Evolutionary conservation across 2,329 filamentous ascomycete genomes (phyloP).

Genomic region (Fusarium keratoplasticum): DNA sequence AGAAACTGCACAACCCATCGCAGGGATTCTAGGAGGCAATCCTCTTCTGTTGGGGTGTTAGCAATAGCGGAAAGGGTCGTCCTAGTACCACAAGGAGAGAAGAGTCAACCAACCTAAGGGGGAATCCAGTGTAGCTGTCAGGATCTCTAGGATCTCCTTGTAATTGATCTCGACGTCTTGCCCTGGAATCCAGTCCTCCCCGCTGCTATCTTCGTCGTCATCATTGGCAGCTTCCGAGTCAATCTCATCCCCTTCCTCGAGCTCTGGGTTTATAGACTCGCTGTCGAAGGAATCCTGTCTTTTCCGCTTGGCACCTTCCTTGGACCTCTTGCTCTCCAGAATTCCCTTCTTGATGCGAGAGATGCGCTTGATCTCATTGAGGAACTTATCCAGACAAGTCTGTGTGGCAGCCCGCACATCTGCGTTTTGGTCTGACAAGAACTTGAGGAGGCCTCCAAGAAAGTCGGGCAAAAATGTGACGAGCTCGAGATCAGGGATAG

Average conservation of each 20-base stretch:
- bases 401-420: constrained; percentile 97
- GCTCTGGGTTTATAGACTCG: constrained; percentile 67
- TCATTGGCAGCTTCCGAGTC: constrained; percentile 69
- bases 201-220: constrained; percentile 71
- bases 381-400: constrained; percentile 86
- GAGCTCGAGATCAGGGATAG: constrained; percentile 94
- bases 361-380: constrained; percentile 95
- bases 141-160: constrained; percentile 88
- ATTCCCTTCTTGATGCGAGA: constrained; percentile 92
- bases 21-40: constrained; percentile 89
- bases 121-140: constrained; percentile 89
- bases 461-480: constrained; percentile 95
- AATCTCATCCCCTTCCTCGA: constrained; percentile 71
- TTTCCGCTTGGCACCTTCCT: constrained; percentile 75
- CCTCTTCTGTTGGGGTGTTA: constrained; percentile 73
- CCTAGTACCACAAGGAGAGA: neutral
- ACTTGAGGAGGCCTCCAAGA: constrained; percentile 87
- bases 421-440: constrained; percentile 88
- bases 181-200: constrained; percentile 96
- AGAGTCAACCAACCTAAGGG: constrained; percentile 70
- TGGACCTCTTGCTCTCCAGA: constrained; percentile 82
- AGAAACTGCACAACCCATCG: constrained; percentile 97
- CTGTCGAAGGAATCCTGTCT: constrained; percentile 77
- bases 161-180: constrained; percentile 97
- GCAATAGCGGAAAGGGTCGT: neutral